phyloP scores from a whole-genome alignment of 768 basidiomycete genomes.

The Aureoboletus auriporus region DNA sequence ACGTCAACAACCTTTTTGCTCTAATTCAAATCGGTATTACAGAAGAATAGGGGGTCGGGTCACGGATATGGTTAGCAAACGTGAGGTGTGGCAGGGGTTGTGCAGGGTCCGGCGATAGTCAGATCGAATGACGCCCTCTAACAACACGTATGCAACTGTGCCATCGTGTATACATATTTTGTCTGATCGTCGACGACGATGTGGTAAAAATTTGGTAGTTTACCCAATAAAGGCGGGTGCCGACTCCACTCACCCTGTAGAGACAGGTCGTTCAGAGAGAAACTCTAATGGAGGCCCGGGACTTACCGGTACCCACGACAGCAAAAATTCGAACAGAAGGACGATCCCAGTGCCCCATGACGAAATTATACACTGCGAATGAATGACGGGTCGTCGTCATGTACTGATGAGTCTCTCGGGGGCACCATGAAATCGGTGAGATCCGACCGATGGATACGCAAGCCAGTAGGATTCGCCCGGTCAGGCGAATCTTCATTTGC shows the following conservation, averaged over 20 bases:
- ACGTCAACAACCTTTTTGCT: neutral
- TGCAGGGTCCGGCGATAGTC: slow-evolving; percentile 21
- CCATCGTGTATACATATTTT: slow-evolving; percentile 7
- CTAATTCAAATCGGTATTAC: neutral
- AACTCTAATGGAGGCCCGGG: neutral
- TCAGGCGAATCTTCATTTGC: slow-evolving; percentile 13
- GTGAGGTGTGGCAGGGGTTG: slow-evolving; percentile 4
- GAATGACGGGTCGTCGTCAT: neutral
- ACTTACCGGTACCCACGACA: neutral
- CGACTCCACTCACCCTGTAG: slow-evolving; percentile 1
- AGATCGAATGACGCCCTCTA: slow-evolving; percentile 13
- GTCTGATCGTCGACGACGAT: neutral
- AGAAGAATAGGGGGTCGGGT: slow-evolving; percentile 1
- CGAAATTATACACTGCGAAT: neutral
- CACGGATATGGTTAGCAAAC: slow-evolving; percentile 2
- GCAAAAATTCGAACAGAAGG: neutral
- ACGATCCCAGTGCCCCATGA: neutral
- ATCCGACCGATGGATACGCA: slow-evolving; percentile 4
- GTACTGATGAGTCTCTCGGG: neutral
- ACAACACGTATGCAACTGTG: slow-evolving; percentile 7
- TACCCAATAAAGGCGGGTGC: slow-evolving; percentile 1
- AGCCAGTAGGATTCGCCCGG: slow-evolving; percentile 6
- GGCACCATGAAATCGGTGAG: neutral
- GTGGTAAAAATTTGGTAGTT: slow-evolving; percentile 1
- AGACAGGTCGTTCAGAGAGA: neutral